Conservation (phyloP, 768 basidiomycete genomes). For the Boletus vermiculosoides region DNA sequence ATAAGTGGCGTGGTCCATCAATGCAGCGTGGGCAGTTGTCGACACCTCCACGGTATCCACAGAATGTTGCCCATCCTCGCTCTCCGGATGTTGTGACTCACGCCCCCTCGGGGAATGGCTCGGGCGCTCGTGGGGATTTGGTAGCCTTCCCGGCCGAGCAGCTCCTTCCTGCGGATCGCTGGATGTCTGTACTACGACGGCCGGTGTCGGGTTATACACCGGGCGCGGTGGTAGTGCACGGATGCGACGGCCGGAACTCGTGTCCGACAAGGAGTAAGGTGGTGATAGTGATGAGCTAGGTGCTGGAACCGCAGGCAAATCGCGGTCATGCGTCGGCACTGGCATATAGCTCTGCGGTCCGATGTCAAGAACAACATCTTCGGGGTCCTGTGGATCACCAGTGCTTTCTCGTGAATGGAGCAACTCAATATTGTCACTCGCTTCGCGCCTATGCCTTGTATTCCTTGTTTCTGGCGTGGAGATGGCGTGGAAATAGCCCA, state of each 20-base stretch:
- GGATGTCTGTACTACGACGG: not conserved
- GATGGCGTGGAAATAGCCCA: slow-evolving; percentile 34
- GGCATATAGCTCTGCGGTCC: slow-evolving; percentile 13
- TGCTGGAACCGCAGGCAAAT: slow-evolving; percentile 8
- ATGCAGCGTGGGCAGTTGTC: slow-evolving; percentile 27
- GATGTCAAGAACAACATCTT: slow-evolving; percentile 26
- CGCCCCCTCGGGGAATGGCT: not conserved
- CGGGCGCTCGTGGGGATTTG: slow-evolving; percentile 3
- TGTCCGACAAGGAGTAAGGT: slow-evolving; percentile 9
- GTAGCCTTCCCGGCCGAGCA: not conserved
- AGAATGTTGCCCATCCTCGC: slow-evolving; percentile 21
- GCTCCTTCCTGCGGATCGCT: not conserved
- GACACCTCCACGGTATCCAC: slow-evolving; percentile 24
- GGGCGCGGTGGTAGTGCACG: slow-evolving; percentile 35
- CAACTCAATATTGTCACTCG: slow-evolving; percentile 31
- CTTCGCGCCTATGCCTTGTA: slow-evolving; percentile 20
- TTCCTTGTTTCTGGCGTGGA: slow-evolving; percentile 13
- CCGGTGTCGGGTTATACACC: not conserved
- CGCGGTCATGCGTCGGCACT: slow-evolving; percentile 19
- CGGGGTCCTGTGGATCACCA: slow-evolving; percentile 9
- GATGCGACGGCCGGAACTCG: slow-evolving; percentile 16
- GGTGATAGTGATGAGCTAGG: slow-evolving; percentile 6
- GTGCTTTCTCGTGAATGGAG: slow-evolving; percentile 18
- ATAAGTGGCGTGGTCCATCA: slow-evolving; percentile 31
- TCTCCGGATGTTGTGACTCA: slow-evolving; percentile 2